phyloP scores from a whole-genome alignment of 2,329 filamentous ascomycete species.

The Colletotrichum sp. region DNA sequence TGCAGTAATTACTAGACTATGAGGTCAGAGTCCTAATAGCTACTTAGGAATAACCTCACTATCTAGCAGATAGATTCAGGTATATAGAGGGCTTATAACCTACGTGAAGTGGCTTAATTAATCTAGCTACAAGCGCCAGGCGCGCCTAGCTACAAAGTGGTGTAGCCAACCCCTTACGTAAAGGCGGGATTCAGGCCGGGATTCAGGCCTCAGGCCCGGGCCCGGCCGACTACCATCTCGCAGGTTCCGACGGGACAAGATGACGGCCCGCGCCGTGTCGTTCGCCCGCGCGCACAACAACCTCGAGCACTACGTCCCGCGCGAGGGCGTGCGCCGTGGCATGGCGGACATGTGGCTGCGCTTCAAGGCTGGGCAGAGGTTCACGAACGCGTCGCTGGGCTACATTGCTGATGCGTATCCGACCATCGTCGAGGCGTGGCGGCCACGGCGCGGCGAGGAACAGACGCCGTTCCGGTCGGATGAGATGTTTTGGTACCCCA shows the following conservation, averaged over 20 bases:
- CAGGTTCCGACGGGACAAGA: not conserved
- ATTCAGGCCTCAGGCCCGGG: no score
- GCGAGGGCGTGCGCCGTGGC: slow-evolving; percentile 9
- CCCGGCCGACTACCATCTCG: no score
- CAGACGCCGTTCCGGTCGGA: slow-evolving; percentile 37
- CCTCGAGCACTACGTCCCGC: slow-evolving; percentile 23
- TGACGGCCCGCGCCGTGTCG: not conserved
- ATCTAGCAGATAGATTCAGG: no score
- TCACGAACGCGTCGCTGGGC: slow-evolving; percentile 68
- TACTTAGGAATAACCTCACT: no score
- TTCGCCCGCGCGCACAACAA: slow-evolving; percentile 32
- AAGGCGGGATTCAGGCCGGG: no score
- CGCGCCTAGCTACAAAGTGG: no score
- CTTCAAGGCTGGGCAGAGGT: slow-evolving; percentile 62
- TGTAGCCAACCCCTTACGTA: no score
- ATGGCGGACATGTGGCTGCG: slow-evolving; percentile 69
- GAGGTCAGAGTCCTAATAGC: no score
- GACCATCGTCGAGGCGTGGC: slow-evolving; percentile 63
- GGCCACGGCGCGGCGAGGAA: slow-evolving; percentile 32
- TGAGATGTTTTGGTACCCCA: slow-evolving; percentile 73
- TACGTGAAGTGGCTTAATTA: no score
- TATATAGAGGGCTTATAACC: no score
- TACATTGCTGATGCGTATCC: slow-evolving; percentile 75
- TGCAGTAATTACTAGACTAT: no score
- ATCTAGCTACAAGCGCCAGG: no score